Evolutionary conservation across 495 filamentous ascomycete genomes (phyloP), one percentile per base, ranked within the genome.

Genomic region (Trichoderma virens): DNA sequence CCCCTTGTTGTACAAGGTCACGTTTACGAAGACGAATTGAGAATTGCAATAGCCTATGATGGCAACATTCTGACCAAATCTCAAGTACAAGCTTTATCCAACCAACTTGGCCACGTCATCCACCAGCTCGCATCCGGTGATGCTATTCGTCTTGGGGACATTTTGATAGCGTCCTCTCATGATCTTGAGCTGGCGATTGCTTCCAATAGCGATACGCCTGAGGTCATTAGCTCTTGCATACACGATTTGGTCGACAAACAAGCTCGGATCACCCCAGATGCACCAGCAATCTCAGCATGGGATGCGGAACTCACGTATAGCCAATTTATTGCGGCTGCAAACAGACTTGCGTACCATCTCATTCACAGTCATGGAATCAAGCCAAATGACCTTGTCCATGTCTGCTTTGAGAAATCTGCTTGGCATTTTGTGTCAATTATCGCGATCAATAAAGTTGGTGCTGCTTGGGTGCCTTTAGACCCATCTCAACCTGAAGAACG

Each of bases 251-350:
- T 47, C 8, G 43, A 47, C 3, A 47, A 25, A 1, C 43, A 47
- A 47, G 43, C 43, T 20, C 3, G 7, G 1, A 47, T 47, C 20
- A 7, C 43, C 16, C 43, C 43, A 47, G 9, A 47, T 2, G 43
- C 43, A 25, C n/a, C 5, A 25, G 75, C 75, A 13, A 62, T 74
- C 20, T 70, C 65, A 39, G 65, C 73, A 0, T 79, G 76, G 74
- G 76, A 79, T 65, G 75, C 71, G 11, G 54, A 63, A 6, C 67
- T 78, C 23, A 76, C 69, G 5, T 79, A 77, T 47, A 23, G 16
- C 1, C 32, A 72, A 30, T 47, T 47, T 7, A 20, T 20, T 18
- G 43, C 16, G 1, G 18, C 43, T 47, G 16, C 43, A 20, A 20
- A 47, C n/a, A 47, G 43, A 47, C 18, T 47, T 5, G 43, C 43